Evolutionary conservation across 2,329 filamentous ascomycete species (phyloP).

Genomic region (Aspergillus arachidicola): DNA sequence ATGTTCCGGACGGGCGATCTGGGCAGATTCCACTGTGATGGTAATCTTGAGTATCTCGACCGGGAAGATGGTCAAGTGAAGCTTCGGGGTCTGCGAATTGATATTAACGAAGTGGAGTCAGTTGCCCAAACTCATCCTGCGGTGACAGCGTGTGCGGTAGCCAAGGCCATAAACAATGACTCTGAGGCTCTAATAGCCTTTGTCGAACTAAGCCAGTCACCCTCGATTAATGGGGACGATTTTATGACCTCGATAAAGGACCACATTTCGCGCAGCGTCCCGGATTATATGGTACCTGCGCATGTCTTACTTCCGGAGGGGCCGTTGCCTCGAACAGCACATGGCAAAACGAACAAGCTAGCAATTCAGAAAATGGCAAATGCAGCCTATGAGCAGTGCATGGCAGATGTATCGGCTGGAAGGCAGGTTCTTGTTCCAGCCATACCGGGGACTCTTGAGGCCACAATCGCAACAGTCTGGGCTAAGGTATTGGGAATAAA

Average conservation of each 20-base stretch:
- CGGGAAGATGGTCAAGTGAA: constrained; percentile 9
- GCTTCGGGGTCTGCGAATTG: constrained; percentile 9
- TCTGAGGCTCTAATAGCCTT: background rate
- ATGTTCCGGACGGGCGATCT: constrained; percentile 11
- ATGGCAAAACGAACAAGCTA: background rate
- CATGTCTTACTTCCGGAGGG: background rate
- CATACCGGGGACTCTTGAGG: constrained; percentile 4
- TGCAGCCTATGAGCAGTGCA: background rate
- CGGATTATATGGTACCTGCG: constrained; percentile 6
- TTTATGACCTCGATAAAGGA: background rate
- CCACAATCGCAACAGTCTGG: constrained; percentile 6
- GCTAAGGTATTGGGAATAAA: too few relatives aligned
- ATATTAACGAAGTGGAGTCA: constrained; percentile 5
- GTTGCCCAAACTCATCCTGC: background rate
- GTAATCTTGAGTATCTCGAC: constrained; percentile 5
- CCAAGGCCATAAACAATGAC: background rate
- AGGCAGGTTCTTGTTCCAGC: background rate
- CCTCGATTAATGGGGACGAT: background rate
- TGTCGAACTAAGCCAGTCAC: background rate
- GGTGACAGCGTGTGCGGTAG: background rate
- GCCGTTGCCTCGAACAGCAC: constrained; percentile 5
- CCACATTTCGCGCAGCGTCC: background rate
- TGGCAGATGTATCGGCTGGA: too few relatives aligned
- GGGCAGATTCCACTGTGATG: constrained; percentile 3
- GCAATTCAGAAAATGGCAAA: constrained; percentile 1